Base-by-base conservation (phyloP, 257 asterid genomes). In the Ehretia macrophylla region DNA sequence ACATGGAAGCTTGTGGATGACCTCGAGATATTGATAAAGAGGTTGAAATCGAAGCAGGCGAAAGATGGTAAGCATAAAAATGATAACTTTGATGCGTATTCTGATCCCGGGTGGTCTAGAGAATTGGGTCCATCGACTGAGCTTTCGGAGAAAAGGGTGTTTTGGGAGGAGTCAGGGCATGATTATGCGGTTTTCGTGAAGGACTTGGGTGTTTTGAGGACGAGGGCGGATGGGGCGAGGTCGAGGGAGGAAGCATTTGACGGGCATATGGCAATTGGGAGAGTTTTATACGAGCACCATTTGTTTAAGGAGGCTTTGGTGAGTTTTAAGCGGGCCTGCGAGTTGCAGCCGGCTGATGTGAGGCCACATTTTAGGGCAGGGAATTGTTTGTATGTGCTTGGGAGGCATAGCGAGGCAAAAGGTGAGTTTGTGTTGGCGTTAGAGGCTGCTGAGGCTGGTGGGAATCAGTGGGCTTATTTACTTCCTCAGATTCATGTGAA, bases 401-500 rank as follows among this genome's bases (percentile, higher is more conserved):
- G 80, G 21, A 76, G 59, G 73, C 83, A 87, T 65, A 63, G 72
- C 13, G 99, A 83, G 75, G 88, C 95, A 4, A 89, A 87, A 70
- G 94, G 67, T 13, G 97, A 89, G 88, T 93, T 89, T 73, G 62
- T 77, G 42, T 91, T 83, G 47, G 99, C 99, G 1, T 66, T 87
- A 67, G 96, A 90, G 68, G 99, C 96, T 0, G 99, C 99, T 4
- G 99, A 93, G 73, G 77, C 85, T 12, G 96, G 94, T 12, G 99
- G 99, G 32, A 93, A 85, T 73, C 99, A 93, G 46, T 93, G 97
- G 97, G 95, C 97, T 8, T 93, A 93, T 82, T 67, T 89, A 20
- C 89, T 93, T 79, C 99, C 99, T 56, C 99, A 93, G 72, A 89
- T 93, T 69, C 99, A 93, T 73, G 97, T 93, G 62, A 93, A 93